phyloP scores from a whole-genome alignment of 306 rosid species.

The Casuarina cunninghamiana region DNA sequence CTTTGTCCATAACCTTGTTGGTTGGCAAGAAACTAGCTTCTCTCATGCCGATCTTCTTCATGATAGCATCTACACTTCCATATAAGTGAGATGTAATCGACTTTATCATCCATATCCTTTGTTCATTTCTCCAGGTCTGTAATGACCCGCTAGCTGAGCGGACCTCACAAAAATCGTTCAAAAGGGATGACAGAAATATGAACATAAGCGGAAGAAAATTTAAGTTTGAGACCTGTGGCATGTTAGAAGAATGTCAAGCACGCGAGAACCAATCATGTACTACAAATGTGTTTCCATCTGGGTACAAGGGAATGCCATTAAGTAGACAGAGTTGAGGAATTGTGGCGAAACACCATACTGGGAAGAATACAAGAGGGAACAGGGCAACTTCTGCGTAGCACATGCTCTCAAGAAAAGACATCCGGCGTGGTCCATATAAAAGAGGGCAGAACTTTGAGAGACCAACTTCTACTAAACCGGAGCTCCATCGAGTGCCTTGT shows the following conservation, averaged over 20 bases:
- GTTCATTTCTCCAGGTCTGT: conserved; percentile 47
- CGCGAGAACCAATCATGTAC: neutral
- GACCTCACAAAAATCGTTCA: conserved; percentile 46
- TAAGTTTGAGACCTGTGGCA: conserved; percentile 51
- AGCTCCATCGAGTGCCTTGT: conserved; percentile 60
- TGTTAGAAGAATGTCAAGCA: no score
- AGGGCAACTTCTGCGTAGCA: conserved; percentile 43
- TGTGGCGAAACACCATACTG: conserved; percentile 54
- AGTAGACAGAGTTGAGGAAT: conserved; percentile 67
- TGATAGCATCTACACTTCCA: conserved; percentile 56
- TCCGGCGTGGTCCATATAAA: conserved; percentile 37
- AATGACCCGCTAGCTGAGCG: conserved; percentile 46
- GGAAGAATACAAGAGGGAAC: conserved; percentile 36
- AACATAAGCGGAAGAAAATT: conserved; percentile 37
- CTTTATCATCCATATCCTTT: conserved; percentile 65
- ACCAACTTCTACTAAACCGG: conserved; percentile 58
- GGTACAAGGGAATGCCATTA: conserved; percentile 55
- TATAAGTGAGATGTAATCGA: conserved; percentile 43
- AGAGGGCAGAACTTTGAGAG: conserved; percentile 62
- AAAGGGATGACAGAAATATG: conserved; percentile 38
- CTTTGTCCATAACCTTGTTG: conserved; percentile 51
- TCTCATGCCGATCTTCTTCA: conserved; percentile 52
- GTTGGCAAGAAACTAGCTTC: conserved; percentile 60
- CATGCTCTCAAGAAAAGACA: conserved; percentile 49
- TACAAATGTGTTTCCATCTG: conserved; percentile 48